Percentiles rank a stretch among this genome's conserved stretches.
phyloP scores from a whole-genome alignment of 345 rosid genomes.

The Turritis glabra region DNA sequence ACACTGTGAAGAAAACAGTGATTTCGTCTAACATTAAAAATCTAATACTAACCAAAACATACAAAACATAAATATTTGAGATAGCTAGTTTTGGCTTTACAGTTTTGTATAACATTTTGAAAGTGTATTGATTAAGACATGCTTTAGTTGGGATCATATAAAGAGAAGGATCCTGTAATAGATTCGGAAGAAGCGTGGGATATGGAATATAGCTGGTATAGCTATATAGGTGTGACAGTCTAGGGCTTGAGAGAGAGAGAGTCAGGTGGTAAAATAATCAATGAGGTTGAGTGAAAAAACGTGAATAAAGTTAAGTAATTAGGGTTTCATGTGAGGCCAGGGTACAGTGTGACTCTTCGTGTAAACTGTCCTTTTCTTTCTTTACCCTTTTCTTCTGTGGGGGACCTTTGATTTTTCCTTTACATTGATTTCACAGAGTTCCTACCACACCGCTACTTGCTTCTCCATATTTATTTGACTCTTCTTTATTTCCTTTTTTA shows the following conservation, averaged over 20 bases:
- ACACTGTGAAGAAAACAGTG: neutral
- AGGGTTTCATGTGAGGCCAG: constrained; percentile 38
- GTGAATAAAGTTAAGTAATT: constrained; percentile 35
- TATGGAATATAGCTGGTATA: constrained; percentile 27
- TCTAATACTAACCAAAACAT: neutral
- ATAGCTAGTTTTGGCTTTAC: too few species aligned
- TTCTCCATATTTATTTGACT: neutral
- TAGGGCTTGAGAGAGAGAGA: constrained; percentile 24
- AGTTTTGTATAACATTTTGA: constrained; percentile 4
- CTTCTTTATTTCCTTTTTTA: constrained; percentile 27
- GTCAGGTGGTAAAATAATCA: constrained; percentile 32
- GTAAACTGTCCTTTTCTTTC: constrained; percentile 40
- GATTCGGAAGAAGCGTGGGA: constrained; percentile 40
- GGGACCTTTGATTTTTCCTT: constrained; percentile 25
- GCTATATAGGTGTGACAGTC: constrained; percentile 26
- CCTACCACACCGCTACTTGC: constrained; percentile 19
- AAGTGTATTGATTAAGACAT: constrained; percentile 8
- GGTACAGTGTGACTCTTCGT: constrained; percentile 38
- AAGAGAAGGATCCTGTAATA: constrained; percentile 35
- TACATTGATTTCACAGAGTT: constrained; percentile 27
- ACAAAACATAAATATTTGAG: neutral
- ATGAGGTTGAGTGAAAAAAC: constrained; percentile 23
- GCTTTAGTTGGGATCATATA: constrained; percentile 7
- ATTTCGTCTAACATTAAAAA: neutral
- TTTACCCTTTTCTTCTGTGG: neutral